Percentiles rank a stretch among this genome's conserved stretches.
Conservation (phyloP, 106 monocot genomes). For the Hemerocallis citrina region DNA sequence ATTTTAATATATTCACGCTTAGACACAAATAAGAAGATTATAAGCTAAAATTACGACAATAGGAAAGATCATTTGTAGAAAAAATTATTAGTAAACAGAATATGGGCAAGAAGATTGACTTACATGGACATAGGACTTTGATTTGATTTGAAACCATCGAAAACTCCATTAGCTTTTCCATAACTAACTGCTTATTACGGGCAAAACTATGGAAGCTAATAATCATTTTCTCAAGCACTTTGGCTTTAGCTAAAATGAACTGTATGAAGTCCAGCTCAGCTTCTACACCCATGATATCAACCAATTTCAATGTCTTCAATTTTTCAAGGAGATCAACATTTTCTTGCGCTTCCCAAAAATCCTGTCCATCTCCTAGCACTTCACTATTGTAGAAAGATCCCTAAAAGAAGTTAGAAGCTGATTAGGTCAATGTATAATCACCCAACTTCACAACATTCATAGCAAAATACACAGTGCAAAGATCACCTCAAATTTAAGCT, state of each 20-base stretch:
- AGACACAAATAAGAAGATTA: too few relatives aligned
- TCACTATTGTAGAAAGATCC: not conserved
- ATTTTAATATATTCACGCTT: too few relatives aligned
- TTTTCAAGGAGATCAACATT: not conserved
- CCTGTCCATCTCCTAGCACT: not conserved
- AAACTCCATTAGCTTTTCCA: not conserved
- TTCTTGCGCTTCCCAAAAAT: not conserved
- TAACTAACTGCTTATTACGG: not conserved
- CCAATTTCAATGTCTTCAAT: not conserved
- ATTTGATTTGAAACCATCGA: not conserved
- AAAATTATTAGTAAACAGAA: too few relatives aligned
- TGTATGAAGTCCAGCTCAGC: not conserved
- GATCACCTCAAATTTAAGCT: not conserved
- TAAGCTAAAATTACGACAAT: too few relatives aligned
- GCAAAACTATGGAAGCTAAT: not conserved
- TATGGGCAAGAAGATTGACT: too few relatives aligned
- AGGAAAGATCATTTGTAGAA: too few relatives aligned
- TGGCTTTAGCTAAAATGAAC: not conserved
- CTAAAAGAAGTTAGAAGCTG: not conserved
- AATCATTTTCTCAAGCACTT: not conserved
- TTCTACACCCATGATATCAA: not conserved
- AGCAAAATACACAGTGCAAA: not conserved
- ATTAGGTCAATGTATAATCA: not conserved
- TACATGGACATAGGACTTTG: too few relatives aligned
- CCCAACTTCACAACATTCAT: not conserved